phyloP scores from a whole-genome alignment of 2,329 filamentous ascomycete genomes.

The Alternaria triticina region DNA sequence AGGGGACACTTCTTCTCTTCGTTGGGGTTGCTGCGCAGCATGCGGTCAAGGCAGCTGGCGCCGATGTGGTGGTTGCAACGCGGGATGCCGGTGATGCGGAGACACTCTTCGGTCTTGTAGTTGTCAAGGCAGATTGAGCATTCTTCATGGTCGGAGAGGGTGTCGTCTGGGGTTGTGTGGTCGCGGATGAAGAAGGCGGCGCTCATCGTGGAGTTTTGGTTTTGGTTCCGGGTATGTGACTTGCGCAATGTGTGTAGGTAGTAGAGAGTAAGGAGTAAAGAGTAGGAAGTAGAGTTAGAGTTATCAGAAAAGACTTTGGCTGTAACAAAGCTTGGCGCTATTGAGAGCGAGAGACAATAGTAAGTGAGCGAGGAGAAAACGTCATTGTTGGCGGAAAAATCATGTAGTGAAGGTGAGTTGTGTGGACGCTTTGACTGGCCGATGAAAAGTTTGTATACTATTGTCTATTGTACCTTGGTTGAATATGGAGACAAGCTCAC shows the following conservation, averaged over 20 bases:
- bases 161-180: neutral
- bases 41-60: slow-evolving; percentile 11
- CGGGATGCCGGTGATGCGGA: slow-evolving; percentile 17
- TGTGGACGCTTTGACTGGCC: neutral
- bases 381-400: neutral
- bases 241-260: too few relatives aligned
- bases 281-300: too few relatives aligned
- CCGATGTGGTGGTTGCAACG: slow-evolving; percentile 27
- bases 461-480: too few relatives aligned
- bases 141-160: slow-evolving; percentile 4
- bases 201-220: neutral
- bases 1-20: slow-evolving; percentile 27
- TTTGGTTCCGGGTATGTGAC: too few relatives aligned
- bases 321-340: too few relatives aligned
- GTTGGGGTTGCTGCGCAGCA: slow-evolving; percentile 9
- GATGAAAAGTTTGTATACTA: too few relatives aligned
- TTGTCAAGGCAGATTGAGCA: slow-evolving; percentile 31
- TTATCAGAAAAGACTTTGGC: too few relatives aligned
- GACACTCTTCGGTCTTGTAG: slow-evolving; percentile 13
- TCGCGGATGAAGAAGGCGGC: neutral
- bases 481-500: too few relatives aligned
- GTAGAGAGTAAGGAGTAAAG: too few relatives aligned
- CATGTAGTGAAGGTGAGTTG: neutral
- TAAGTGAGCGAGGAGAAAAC: neutral
- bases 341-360: neutral